These are phyloP conservation scores for Mycena rebaudengoi DNA, from an alignment of 768 basidiomycete genomes.

Conservation along the genomic window DNA sequence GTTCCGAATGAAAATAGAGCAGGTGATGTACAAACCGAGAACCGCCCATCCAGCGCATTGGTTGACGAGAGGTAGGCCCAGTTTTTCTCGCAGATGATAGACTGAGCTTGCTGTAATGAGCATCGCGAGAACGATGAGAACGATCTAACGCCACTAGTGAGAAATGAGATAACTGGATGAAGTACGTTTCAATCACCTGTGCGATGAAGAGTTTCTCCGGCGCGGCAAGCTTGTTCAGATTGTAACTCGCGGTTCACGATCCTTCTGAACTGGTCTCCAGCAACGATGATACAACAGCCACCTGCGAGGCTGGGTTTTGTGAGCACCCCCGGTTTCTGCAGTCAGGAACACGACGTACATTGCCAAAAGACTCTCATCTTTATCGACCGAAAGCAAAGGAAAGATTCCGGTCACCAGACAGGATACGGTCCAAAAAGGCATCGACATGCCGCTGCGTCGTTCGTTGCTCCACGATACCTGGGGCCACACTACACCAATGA, in stretches of 20 bases:
- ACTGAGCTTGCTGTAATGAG: constrained; percentile 67
- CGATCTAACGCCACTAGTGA: constrained; percentile 39
- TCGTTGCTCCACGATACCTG: constrained; percentile 54
- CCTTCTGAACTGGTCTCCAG: background rate
- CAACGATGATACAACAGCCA: constrained; percentile 11
- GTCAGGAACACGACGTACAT: constrained; percentile 58
- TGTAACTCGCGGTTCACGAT: too few relatives aligned
- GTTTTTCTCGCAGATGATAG: constrained; percentile 66
- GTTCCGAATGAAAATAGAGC: background rate
- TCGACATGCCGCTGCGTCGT: constrained; percentile 33
- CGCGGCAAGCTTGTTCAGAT: too few relatives aligned
- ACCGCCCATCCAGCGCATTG: constrained; percentile 72
- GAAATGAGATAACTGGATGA: background rate
- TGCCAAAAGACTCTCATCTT: constrained; percentile 62
- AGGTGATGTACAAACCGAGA: constrained; percentile 66
- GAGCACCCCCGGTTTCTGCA: background rate
- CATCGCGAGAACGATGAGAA: constrained; percentile 57
- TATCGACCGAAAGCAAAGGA: constrained; percentile 77
- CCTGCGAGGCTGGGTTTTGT: constrained; percentile 14
- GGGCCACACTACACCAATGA: constrained; percentile 76
- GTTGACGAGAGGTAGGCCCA: constrained; percentile 67
- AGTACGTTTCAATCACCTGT: constrained; percentile 35
- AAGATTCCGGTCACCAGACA: constrained; percentile 71
- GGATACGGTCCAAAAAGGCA: constrained; percentile 54
- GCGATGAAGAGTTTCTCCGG: constrained; percentile 33